These are phyloP conservation scores for Nepenthes alata DNA, from an alignment of 179 eudicot species.

Conservation along the genomic window DNA sequence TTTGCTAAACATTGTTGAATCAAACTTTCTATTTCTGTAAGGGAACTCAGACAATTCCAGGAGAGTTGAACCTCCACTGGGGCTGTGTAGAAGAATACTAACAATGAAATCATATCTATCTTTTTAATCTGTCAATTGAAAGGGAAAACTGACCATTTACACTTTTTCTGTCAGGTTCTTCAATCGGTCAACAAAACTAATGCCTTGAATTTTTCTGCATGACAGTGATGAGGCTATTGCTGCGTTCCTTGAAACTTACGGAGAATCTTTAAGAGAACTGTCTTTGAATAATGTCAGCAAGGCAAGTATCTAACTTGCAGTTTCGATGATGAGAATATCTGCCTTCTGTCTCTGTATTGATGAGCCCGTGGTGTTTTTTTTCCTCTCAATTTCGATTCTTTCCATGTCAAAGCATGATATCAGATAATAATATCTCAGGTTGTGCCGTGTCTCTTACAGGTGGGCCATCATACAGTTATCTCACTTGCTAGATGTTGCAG, in stretches of 20 bases:
- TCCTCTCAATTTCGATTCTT: not conserved
- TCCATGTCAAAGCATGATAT: not conserved
- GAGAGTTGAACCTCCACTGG: too few relatives aligned
- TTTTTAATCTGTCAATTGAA: too few relatives aligned
- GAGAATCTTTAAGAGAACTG: constrained; percentile 46
- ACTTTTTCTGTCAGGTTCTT: not conserved
- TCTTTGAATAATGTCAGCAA: constrained; percentile 51
- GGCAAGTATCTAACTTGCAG: constrained; percentile 25
- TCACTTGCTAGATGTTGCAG: constrained; percentile 55
- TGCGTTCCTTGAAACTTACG: constrained; percentile 70
- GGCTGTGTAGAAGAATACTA: too few relatives aligned
- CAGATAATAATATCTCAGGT: not conserved
- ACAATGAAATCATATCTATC: too few relatives aligned
- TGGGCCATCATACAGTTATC: constrained; percentile 50
- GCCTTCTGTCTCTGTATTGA: not conserved
- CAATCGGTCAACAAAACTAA: not conserved
- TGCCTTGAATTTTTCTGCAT: constrained; percentile 1
- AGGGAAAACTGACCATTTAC: too few relatives aligned
- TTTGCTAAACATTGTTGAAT: too few relatives aligned
- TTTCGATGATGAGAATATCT: not conserved
- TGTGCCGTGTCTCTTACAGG: constrained; percentile 25
- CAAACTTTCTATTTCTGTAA: too few relatives aligned
- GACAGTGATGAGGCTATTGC: constrained; percentile 90
- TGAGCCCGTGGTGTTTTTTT: not conserved
- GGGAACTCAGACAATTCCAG: too few relatives aligned